Conservation (phyloP, 208 protist species). For the Crithidia mellificae region DNA sequence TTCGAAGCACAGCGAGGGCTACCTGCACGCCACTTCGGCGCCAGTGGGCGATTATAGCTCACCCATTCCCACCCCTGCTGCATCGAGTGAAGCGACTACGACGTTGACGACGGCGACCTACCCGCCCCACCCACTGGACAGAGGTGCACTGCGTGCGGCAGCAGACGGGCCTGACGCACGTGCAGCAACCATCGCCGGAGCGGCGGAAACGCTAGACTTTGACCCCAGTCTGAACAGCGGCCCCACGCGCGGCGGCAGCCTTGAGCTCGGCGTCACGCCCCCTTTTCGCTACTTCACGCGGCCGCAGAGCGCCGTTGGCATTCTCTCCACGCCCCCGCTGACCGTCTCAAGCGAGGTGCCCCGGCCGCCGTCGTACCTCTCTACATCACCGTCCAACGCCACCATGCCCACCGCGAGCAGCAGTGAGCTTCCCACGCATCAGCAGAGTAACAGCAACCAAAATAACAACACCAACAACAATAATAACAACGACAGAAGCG, state of each 20-base stretch:
- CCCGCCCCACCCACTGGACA: not conserved
- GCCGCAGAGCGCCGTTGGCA: conserved; percentile 2
- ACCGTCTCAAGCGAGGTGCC: not conserved
- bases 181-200: not conserved
- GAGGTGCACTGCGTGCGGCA: not conserved
- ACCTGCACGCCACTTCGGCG: not conserved
- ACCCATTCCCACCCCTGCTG: too few species aligned
- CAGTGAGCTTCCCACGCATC: too few species aligned
- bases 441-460: too few species aligned
- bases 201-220: not conserved
- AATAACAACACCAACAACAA: too few species aligned
- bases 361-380: too few species aligned
- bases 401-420: too few species aligned
- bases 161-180: too few species aligned
- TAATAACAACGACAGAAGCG: too few species aligned
- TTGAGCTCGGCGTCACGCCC: conserved; percentile 3
- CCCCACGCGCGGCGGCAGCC: not conserved
- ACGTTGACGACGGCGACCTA: not conserved
- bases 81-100: too few species aligned
- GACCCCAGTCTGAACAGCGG: not conserved
- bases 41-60: too few species aligned
- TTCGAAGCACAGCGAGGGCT: not conserved
- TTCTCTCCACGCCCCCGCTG: not conserved
- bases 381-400: too few species aligned
- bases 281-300: conserved; percentile 17